Conservation (phyloP, 73 alveolate species). For the Paraurostyla sp. region DNA sequence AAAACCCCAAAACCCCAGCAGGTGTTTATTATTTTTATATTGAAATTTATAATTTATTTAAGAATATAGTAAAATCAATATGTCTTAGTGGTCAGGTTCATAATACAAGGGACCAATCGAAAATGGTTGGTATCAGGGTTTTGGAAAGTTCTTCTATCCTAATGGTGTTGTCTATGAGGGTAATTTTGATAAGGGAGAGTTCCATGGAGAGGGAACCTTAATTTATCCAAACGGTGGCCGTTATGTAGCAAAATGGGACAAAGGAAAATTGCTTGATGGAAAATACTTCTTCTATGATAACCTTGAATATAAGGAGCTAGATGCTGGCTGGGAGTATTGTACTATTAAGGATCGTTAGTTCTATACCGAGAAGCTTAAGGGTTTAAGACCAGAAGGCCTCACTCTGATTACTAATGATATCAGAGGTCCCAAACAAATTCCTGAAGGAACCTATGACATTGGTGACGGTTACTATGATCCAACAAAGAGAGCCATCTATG, state of each 20-base stretch:
- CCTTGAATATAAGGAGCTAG: constrained; percentile 83
- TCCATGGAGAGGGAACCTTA: constrained; percentile 95
- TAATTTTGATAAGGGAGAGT: constrained; percentile 95
- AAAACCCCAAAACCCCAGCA: constrained; percentile 16
- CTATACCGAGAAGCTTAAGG: constrained; percentile 88
- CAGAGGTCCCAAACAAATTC: constrained; percentile 85
- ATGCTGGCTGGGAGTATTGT: constrained; percentile 91
- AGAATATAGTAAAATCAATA: not conserved
- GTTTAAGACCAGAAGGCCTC: constrained; percentile 88
- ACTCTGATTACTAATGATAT: constrained; percentile 89
- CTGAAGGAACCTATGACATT: constrained; percentile 96
- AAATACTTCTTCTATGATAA: constrained; percentile 89
- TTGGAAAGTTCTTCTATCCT: constrained; percentile 88
- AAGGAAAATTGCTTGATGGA: constrained; percentile 91
- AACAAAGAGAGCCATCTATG: constrained; percentile 89
- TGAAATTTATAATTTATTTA: not conserved
- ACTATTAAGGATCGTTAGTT: constrained; percentile 89
- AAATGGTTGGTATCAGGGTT: constrained; percentile 86
- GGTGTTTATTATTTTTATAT: too few relatives aligned
- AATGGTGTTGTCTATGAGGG: constrained; percentile 96
- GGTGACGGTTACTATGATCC: constrained; percentile 98
- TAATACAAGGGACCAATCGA: constrained; percentile 77
- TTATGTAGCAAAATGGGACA: constrained; percentile 93
- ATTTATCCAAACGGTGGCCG: constrained; percentile 95
- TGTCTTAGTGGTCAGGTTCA: constrained; percentile 79